Evolutionary conservation across 1,284 basidiomycete species (phyloP), one percentile per base, ranked within the genome.

Genomic region (Cerrena zonata): DNA sequence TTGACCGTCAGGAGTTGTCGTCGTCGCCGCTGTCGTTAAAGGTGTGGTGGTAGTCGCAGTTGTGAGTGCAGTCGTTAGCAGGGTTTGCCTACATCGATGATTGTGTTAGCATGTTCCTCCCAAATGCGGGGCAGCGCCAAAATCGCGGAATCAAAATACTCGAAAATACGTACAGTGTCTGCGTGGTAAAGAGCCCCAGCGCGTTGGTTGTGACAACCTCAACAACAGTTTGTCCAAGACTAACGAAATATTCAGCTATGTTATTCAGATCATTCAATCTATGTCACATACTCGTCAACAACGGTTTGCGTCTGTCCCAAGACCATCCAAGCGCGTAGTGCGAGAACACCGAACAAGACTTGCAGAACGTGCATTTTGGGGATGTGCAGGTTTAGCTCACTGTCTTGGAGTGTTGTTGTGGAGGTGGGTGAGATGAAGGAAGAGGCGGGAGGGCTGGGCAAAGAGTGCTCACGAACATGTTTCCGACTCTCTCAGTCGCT

Each of bases 201-300:
- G 62, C 61, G 57, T 82, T 72, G 18, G 67, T 58, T 7, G 78
- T 76, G 51, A 80, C 49, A 43, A 75, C 69, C 54, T 80, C 73
- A 27, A 84, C 73, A 43, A 87, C 66, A 0, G 80, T 75, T 23
- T 71, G 59, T 11, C 84, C 85, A 42, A 65, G 62, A 3, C 80
- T 85, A n/a, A n/a, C n/a, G 52, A 39, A n/a, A n/a, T n/a, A 19
- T 41, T 22, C 7, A n/a, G 23, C 34, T 21, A 51, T 7, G 7
- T 34, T 34, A 34, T 34, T 15, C 7, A n/a, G n/a, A n/a, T n/a
- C n/a, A n/a, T n/a, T n/a, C n/a, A n/a, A 42, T 19, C n/a, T 13
- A 21, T 25, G 51, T 23, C 19, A 66, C 75, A 59, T 62, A 79
- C 82, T 48, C 60, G 60, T 81, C 66, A 23, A 64, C 58, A 30